Conservation (phyloP, 2,329 filamentous ascomycete genomes). For the Huntiella decipiens region DNA sequence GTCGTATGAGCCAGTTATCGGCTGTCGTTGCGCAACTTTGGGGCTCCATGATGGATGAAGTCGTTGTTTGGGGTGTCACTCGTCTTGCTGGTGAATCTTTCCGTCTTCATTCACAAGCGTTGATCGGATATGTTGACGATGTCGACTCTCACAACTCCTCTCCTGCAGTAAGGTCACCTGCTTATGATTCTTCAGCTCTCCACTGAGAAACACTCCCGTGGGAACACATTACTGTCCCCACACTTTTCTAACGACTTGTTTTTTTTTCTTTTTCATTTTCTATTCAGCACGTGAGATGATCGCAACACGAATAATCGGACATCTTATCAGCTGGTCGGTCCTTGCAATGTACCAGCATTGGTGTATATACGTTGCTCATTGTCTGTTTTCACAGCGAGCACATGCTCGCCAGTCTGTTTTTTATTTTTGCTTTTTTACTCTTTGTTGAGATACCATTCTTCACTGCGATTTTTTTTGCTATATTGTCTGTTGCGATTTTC, state of each 20-base stretch:
- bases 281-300: slow-evolving; percentile 13
- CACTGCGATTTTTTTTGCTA: slow-evolving; percentile 17
- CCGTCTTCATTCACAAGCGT: slow-evolving; percentile 85
- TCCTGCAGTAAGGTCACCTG: slow-evolving; percentile 45
- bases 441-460: slow-evolving; percentile 20
- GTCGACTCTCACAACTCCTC: slow-evolving; percentile 50
- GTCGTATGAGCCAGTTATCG: slow-evolving; percentile 62
- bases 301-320: slow-evolving; percentile 1
- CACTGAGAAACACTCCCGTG: slow-evolving; percentile 13
- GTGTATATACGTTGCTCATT: slow-evolving; percentile 14
- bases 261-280: slow-evolving; percentile 12
- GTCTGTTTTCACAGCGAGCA: slow-evolving; percentile 24
- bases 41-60: slow-evolving; percentile 96
- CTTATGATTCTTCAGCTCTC: not conserved
- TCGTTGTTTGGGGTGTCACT: slow-evolving; percentile 94
- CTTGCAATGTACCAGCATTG: slow-evolving; percentile 17
- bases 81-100: slow-evolving; percentile 97
- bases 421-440: slow-evolving; percentile 18
- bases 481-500: slow-evolving; percentile 20
- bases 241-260: not conserved
- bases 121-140: slow-evolving; percentile 83
- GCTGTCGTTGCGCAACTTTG: slow-evolving; percentile 89
- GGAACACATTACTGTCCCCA: slow-evolving; percentile 9
- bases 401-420: slow-evolving; percentile 16
- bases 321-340: slow-evolving; percentile 1